Percentiles rank a stretch among this genome's conserved stretches.
phyloP scores from a whole-genome alignment of 805 yeast genomes.

The Candida ipomoeae region DNA sequence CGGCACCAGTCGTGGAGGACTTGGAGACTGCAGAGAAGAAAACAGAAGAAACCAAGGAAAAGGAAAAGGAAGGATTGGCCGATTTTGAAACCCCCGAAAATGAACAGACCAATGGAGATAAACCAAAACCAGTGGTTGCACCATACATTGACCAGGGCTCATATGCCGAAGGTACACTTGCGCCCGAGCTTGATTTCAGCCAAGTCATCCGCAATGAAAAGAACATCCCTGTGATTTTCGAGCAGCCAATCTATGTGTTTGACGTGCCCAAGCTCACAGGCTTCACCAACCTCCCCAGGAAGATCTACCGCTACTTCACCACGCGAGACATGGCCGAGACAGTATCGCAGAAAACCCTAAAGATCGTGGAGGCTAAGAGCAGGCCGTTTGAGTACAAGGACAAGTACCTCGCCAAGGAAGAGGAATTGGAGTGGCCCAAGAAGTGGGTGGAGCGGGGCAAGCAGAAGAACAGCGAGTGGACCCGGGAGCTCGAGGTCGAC shows the following conservation, averaged over 20 bases:
- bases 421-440: constrained; percentile 23
- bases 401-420: constrained; percentile 23
- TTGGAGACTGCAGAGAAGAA: constrained; percentile 10
- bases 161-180: constrained; percentile 50
- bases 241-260: constrained; percentile 74
- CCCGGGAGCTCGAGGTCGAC: constrained; percentile 67
- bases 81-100: constrained; percentile 23
- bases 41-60: constrained; percentile 11
- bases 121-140: constrained; percentile 47
- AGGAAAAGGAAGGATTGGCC: neutral
- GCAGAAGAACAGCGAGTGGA: constrained; percentile 83
- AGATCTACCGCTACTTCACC: constrained; percentile 75
- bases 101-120: constrained; percentile 10
- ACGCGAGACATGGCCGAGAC: constrained; percentile 68
- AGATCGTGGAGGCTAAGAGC: constrained; percentile 47
- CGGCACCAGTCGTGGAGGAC: constrained; percentile 24
- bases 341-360: constrained; percentile 51
- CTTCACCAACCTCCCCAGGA: constrained; percentile 66
- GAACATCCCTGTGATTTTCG: constrained; percentile 56
- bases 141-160: constrained; percentile 63
- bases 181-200: constrained; percentile 54
- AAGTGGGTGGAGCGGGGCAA: constrained; percentile 78
- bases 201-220: constrained; percentile 25
- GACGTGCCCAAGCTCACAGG: constrained; percentile 79
- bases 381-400: constrained; percentile 52